These are phyloP conservation scores for Ormosia emarginata DNA, from an alignment of 306 rosid species.

Conservation along the genomic window DNA sequence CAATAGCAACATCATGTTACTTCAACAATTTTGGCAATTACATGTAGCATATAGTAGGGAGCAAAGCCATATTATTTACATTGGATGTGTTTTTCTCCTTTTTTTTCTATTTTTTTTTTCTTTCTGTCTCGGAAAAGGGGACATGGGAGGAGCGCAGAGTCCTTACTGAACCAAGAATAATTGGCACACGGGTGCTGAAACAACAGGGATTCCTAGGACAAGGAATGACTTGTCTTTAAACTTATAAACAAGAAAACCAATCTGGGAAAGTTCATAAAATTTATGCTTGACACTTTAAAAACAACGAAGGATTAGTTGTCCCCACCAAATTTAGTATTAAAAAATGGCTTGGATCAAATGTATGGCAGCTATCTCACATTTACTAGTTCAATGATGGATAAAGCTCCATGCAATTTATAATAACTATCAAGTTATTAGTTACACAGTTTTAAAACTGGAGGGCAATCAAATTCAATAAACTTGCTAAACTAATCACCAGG, in stretches of 20 bases:
- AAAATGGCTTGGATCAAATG: slow-evolving; percentile 1
- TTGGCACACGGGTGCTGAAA: not conserved
- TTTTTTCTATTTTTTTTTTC: not conserved
- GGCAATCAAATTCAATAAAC: not conserved
- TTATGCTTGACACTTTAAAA: not conserved
- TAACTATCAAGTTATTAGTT: slow-evolving; percentile 1
- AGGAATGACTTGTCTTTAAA: not conserved
- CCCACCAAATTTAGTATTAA: not conserved
- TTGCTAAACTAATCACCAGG: not conserved
- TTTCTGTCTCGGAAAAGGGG: not conserved
- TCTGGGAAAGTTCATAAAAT: not conserved
- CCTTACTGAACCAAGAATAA: not conserved
- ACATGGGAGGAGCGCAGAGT: not conserved
- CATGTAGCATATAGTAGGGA: not conserved
- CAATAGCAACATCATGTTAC: not conserved
- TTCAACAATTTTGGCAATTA: not conserved
- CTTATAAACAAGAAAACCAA: slow-evolving; percentile 8
- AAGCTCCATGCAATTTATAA: not conserved
- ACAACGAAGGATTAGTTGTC: not conserved
- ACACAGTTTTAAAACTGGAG: slow-evolving; percentile 2
- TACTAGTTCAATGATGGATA: not conserved
- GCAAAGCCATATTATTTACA: not conserved
- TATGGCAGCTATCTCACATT: not conserved
- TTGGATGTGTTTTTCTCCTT: too few species aligned
- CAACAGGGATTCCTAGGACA: not conserved